Base-by-base conservation (phyloP, 1,284 basidiomycete species). In the Apiotrichum gamsii region DNA sequence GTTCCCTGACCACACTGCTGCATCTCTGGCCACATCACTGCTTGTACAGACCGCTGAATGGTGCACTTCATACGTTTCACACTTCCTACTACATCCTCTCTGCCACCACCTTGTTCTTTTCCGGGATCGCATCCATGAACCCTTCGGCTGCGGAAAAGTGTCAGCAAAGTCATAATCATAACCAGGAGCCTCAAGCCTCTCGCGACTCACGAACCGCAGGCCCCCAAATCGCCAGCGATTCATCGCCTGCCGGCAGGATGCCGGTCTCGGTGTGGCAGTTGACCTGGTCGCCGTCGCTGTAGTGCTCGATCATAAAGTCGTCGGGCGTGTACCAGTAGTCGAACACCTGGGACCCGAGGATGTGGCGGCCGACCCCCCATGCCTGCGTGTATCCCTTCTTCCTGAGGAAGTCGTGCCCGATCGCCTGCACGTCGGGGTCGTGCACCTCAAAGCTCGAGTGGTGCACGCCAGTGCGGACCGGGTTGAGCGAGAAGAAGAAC, bases 341-440 rank as follows among this genome's bases (percentile, higher is more conserved):
- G 36, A 60, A 60, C n/a, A 60, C 51, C 35, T 60, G 58, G 9
- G 53, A 56, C 24, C 58, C 58, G 15, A 60, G 45, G 31, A 60
- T 58, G 39, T 60, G 58, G 13, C 58, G 48, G 0, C 58, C 58
- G 10, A 60, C 41, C 4, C 58, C 58, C 58, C 58, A 60, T 1
- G 48, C 30, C 2, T 53, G 58, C 9, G 38, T 47, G 45, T 56
- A 58, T 8, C 58, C 58, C 30, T 60, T 53, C 18, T 21, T 18
- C 30, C 42, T 44, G 23, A 56, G 53, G 48, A 51, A 58, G 37
- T 54, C 51, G 25, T 54, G 51, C 6, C 52, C 49, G 15, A 57
- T 56, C 4, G 51, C 46, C 46, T 60, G 56, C 16, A 53, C 43
- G 23, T 60, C 58, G 11, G 52, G 43, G 32, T 60, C 38, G 36